Conservation (phyloP, 352 stramenopile genomes). For the Globisporangium paroecandrum region DNA sequence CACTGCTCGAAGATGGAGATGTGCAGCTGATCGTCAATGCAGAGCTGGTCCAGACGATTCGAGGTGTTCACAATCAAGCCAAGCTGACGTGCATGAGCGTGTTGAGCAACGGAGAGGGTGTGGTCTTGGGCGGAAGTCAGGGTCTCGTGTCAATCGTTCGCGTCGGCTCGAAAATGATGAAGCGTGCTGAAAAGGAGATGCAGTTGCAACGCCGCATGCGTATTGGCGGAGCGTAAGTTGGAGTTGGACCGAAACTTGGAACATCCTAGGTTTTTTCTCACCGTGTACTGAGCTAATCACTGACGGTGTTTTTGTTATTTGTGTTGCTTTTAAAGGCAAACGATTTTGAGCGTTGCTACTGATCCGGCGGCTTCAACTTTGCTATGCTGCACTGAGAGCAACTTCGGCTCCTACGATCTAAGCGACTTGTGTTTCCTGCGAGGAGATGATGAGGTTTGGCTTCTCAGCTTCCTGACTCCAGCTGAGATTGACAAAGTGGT, state of each 20-base stretch:
- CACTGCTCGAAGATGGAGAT: slow-evolving; percentile 64
- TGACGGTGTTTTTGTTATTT: not conserved
- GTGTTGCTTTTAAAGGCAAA: slow-evolving; percentile 26
- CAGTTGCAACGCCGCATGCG: slow-evolving; percentile 63
- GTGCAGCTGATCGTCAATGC: slow-evolving; percentile 75
- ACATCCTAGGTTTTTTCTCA: not conserved
- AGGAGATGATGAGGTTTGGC: slow-evolving; percentile 53
- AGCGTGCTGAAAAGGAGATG: slow-evolving; percentile 59
- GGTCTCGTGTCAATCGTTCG: slow-evolving; percentile 61
- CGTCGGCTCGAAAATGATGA: slow-evolving; percentile 51
- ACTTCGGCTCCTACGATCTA: slow-evolving; percentile 68
- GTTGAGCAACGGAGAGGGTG: slow-evolving; percentile 45
- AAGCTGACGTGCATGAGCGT: slow-evolving; percentile 35
- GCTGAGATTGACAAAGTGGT: not conserved
- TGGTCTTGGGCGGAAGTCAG: slow-evolving; percentile 56
- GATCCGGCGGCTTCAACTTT: slow-evolving; percentile 49
- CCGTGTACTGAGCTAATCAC: not conserved
- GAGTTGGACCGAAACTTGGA: not conserved
- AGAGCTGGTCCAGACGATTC: slow-evolving; percentile 67
- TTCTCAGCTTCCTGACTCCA: not conserved
- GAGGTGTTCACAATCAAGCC: slow-evolving; percentile 46
- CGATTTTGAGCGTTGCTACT: slow-evolving; percentile 39
- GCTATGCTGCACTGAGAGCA: slow-evolving; percentile 56
- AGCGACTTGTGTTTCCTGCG: slow-evolving; percentile 66
- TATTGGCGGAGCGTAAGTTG: slow-evolving; percentile 42